phyloP scores from a whole-genome alignment of 1,284 basidiomycete species.

The Leccinum griseonigrum region DNA sequence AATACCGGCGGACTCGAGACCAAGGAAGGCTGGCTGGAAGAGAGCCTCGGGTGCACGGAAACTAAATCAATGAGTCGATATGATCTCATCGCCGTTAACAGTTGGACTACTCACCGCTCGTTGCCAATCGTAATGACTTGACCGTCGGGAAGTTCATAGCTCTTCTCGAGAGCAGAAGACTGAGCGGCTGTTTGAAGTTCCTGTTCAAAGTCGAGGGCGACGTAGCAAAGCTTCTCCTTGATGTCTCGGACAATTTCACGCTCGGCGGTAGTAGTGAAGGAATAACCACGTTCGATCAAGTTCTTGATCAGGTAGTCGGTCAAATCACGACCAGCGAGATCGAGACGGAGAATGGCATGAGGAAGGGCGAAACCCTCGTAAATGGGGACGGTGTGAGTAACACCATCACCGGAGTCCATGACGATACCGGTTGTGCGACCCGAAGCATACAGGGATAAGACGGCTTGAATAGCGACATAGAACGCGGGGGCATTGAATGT shows the following conservation, averaged over 20 bases:
- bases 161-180: conserved; percentile 91
- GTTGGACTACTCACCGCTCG: conserved; percentile 62
- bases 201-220: conserved; percentile 96
- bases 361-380: conserved; percentile 92
- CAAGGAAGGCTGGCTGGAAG: conserved; percentile 95
- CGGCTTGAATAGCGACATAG: conserved; percentile 89
- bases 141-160: conserved; percentile 94
- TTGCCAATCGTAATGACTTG: conserved; percentile 97
- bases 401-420: conserved; percentile 90
- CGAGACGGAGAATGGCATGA: conserved; percentile 93
- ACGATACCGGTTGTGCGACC: conserved; percentile 90
- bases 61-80: conserved; percentile 35
- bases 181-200: conserved; percentile 93
- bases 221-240: conserved; percentile 98
- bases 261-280: conserved; percentile 92
- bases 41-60: conserved; percentile 97
- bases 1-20: conserved; percentile 91
- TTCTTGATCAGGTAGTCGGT: conserved; percentile 94
- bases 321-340: conserved; percentile 93
- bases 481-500: conserved; percentile 90
- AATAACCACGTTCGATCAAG: conserved; percentile 91
- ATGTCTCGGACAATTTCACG: conserved; percentile 97
- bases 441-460: conserved; percentile 86
- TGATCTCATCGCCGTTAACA: background rate
- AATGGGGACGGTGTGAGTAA: conserved; percentile 87